These are phyloP conservation scores for Lepraria neglecta DNA, from an alignment of 495 filamentous ascomycete genomes.

Conservation along the genomic window DNA sequence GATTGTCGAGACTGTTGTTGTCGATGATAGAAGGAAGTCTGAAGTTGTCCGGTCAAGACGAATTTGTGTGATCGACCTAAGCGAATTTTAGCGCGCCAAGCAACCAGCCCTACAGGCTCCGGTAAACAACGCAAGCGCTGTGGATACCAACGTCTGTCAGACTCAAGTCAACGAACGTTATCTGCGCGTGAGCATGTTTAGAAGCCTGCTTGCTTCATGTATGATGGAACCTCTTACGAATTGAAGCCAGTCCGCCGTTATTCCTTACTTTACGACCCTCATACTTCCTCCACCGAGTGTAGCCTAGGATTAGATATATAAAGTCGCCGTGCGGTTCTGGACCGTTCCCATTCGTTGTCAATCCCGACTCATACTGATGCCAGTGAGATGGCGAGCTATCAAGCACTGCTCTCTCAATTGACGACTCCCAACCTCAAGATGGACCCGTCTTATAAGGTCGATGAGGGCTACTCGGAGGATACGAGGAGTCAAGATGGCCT, in stretches of 20 bases:
- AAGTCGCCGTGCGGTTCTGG: not conserved
- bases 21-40: not conserved
- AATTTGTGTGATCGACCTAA: constrained; percentile 11
- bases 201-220: not conserved
- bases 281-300: not conserved
- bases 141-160: no score
- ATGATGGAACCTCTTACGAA: not conserved
- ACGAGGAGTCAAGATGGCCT: constrained; percentile 51
- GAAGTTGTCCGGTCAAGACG: not conserved
- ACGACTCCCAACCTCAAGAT: constrained; percentile 18
- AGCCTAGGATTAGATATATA: constrained; percentile 9
- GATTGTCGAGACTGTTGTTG: constrained; percentile 8
- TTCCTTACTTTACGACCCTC: not conserved
- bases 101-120: not conserved
- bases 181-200: no score
- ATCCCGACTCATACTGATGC: not conserved
- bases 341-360: constrained; percentile 5
- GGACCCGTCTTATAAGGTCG: constrained; percentile 45
- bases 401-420: not conserved
- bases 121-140: constrained; percentile 10
- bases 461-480: constrained; percentile 64
- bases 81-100: constrained; percentile 12
- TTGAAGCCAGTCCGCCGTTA: constrained; percentile 2
- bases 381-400: constrained; percentile 14
- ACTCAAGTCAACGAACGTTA: no score